Evolutionary conservation across 495 filamentous ascomycete genomes (phyloP).

Genomic region (Sordaria brevicollis): DNA sequence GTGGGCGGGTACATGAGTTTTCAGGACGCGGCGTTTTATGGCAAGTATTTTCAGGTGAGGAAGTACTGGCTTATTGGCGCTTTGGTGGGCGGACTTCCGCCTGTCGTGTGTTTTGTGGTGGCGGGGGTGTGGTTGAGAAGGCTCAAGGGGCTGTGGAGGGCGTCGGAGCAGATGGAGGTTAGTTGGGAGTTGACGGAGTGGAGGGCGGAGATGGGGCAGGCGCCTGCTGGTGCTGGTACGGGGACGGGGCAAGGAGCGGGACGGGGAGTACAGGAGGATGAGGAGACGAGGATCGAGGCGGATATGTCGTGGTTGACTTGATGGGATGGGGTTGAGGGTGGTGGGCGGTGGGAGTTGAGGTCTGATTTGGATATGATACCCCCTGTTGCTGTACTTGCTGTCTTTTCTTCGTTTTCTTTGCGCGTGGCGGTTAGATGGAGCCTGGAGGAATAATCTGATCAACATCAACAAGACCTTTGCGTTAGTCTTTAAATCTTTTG

Average conservation of each 20-base stretch:
- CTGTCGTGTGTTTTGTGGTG: not conserved
- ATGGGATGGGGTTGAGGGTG: too few relatives aligned
- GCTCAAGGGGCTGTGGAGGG: not conserved
- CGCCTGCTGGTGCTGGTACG: not conserved
- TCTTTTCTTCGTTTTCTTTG: too few relatives aligned
- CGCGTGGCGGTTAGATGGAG: too few relatives aligned
- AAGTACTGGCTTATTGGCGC: conserved; percentile 3
- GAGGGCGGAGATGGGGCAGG: not conserved
- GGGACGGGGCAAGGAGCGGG: not conserved
- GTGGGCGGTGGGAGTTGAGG: too few relatives aligned
- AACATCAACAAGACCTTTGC: too few relatives aligned
- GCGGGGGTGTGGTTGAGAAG: not conserved
- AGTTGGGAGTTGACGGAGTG: not conserved
- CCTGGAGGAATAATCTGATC: too few relatives aligned
- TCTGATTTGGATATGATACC: not conserved
- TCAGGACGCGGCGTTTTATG: conserved; percentile 7
- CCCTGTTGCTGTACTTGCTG: not conserved
- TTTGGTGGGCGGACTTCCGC: not conserved
- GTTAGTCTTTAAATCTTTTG: too few relatives aligned
- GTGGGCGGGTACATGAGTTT: conserved; percentile 21
- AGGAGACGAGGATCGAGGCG: not conserved
- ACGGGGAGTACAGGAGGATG: not conserved
- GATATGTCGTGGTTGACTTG: not conserved
- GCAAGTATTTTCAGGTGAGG: conserved; percentile 1
- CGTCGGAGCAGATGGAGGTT: not conserved